Evolutionary conservation across 805 yeast species (phyloP).

Genomic region (Millerozyma miso): DNA sequence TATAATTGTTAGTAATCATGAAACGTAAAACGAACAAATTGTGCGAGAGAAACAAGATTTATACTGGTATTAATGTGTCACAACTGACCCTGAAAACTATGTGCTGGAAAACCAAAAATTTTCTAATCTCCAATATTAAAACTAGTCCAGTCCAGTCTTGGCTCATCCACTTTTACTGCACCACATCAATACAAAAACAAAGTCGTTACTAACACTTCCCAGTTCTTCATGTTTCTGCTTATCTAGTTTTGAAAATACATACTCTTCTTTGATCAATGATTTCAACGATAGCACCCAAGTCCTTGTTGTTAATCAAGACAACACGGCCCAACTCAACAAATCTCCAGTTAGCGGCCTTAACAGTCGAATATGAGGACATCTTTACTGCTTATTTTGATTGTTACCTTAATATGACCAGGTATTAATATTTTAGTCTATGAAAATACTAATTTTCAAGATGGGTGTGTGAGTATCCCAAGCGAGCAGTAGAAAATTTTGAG

Average conservation of each 20-base stretch:
- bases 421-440: background rate
- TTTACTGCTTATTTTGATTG: conserved; percentile 6
- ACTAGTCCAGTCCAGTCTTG: too few relatives aligned
- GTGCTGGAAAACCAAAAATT: too few relatives aligned
- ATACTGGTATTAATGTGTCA: too few relatives aligned
- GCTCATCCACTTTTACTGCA: too few relatives aligned
- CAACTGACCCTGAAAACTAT: too few relatives aligned
- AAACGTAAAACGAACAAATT: background rate
- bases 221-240: background rate
- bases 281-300: conserved; percentile 96
- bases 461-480: background rate
- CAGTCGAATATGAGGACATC: conserved; percentile 50
- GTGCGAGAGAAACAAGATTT: too few relatives aligned
- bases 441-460: background rate
- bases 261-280: conserved; percentile 99
- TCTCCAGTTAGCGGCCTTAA: conserved; percentile 98
- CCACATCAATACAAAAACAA: background rate
- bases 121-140: too few relatives aligned
- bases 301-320: conserved; percentile 80
- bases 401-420: background rate
- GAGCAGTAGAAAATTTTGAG: conserved; percentile 2
- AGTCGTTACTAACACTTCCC: conserved; percentile 3
- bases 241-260: conserved; percentile 34
- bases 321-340: conserved; percentile 99
- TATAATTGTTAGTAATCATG: conserved; percentile 32